Conservation (phyloP, 345 rosid species). For the Eucalyptus camaldulensis region DNA sequence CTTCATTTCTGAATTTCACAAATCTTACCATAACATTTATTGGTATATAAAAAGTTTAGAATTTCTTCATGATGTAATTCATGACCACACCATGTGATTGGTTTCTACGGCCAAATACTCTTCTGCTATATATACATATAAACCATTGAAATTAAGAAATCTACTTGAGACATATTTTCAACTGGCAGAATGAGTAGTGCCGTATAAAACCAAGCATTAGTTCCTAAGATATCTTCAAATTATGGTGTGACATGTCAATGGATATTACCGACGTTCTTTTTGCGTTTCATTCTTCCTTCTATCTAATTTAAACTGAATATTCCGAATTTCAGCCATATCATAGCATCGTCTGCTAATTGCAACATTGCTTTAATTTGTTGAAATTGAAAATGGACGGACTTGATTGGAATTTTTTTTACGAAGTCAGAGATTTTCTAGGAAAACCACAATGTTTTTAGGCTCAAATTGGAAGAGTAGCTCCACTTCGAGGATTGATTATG, state of each 20-base stretch:
- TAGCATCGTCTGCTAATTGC: neutral
- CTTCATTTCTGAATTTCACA: neutral
- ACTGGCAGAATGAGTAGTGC: rapidly evolving
- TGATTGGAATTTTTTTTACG: neutral
- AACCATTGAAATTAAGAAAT: neutral
- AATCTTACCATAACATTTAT: neutral
- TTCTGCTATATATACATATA: neutral
- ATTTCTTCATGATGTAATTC: neutral
- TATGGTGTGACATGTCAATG: neutral
- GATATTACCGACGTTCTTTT: neutral
- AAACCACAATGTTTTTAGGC: neutral
- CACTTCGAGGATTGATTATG: neutral
- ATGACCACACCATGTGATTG: neutral
- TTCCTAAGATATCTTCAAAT: neutral
- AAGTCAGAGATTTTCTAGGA: neutral
- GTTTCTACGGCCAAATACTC: neutral
- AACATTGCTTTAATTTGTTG: neutral
- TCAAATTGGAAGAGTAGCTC: neutral
- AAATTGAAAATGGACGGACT: neutral
- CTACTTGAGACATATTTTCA: neutral
- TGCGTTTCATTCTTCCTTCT: neutral
- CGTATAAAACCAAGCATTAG: neutral
- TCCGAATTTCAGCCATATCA: neutral
- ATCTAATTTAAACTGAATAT: neutral
- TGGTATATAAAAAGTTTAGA: neutral